Percentiles rank a stretch among this genome's conserved stretches.
phyloP scores from a whole-genome alignment of 2,329 filamentous ascomycete species.

The Sporothrix schenckii region DNA sequence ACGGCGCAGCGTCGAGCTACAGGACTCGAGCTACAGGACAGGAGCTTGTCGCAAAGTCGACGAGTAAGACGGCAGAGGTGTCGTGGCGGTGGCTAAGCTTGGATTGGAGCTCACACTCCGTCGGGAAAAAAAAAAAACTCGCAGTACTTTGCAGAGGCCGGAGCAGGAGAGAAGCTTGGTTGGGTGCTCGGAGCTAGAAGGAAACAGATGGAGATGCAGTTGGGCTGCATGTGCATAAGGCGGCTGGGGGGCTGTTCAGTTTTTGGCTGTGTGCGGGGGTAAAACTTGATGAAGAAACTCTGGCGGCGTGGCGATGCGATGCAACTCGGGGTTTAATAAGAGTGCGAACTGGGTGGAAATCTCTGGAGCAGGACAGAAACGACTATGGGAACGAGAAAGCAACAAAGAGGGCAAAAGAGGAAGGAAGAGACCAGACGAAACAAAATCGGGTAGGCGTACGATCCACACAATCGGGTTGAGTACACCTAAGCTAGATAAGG shows the following conservation, averaged over 20 bases:
- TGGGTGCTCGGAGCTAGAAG: not conserved
- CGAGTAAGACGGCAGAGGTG: not conserved
- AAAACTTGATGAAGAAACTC: not conserved
- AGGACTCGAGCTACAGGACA: not conserved
- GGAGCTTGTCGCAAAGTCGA: not conserved
- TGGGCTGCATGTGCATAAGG: constrained; percentile 17
- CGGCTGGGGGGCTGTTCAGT: not conserved
- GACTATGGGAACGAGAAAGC: not conserved
- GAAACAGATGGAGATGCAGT: not conserved
- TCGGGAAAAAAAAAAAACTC: not conserved
- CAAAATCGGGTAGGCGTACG: not conserved
- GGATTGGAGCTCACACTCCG: not conserved
- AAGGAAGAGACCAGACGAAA: not conserved
- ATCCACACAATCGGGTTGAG: not conserved
- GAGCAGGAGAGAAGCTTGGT: not conserved
- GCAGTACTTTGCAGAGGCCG: not conserved
- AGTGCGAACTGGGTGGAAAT: not conserved
- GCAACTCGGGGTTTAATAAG: not conserved
- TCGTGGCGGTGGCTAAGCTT: constrained; percentile 2
- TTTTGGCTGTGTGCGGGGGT: not conserved
- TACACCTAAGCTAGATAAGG: not conserved
- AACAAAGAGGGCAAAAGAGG: not conserved
- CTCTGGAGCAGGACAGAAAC: too few species aligned
- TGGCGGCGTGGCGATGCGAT: constrained; percentile 8
- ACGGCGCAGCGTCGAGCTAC: not conserved